Evolutionary conservation across 2,329 filamentous ascomycete genomes (phyloP), one percentile per base, ranked within the genome.

Genomic region (Drechslerella dactyloides): DNA sequence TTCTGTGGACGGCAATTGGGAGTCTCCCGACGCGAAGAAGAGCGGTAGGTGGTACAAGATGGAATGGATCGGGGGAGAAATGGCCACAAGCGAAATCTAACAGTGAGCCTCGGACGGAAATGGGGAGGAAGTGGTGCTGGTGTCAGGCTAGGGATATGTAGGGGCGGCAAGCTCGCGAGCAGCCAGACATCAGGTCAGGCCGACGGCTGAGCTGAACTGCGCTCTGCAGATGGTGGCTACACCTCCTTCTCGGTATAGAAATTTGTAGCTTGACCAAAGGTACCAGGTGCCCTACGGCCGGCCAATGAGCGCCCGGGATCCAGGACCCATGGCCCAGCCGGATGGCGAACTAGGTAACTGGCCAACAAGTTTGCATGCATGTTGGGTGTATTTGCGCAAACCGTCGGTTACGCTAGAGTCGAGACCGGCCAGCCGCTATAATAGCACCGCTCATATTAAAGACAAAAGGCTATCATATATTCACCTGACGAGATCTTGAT

Each of bases 401-500:
- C 27, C 27, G 8, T 33, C 27, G 27, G 27, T n/a, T n/a, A n/a
- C n/a, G n/a, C 27, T 33, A 33, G 27, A 33, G 27, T 33, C 27
- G 27, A 33, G 27, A 33, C 27, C 27, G 27, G 27, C 27, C 27
- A 33, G 27, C 27, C 27, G 27, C 27, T 33, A 33, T 33, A 33
- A 33, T 33, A 33, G 27, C 8, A 8, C 27, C 27, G 27, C 27
- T 8, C 27, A 4, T 33, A 33, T 33, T 33, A 33, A 33, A 8
- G 15, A n/a, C n/a, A 42, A 13, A 42, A 13, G 33, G 50, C 40
- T 21, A 27, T 51, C 2, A 51, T 30, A 27, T 48, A 59, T 61
- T 70, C 59, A 70, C 66, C 66, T 70, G 66, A 70, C 54, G 53
- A 70, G 66, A 70, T 70, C 66, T 70, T 70, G 66, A 60, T 70